Evolutionary conservation across 768 basidiomycete genomes (phyloP), one percentile per base, ranked within the genome.

Genomic region (Mycena venus): DNA sequence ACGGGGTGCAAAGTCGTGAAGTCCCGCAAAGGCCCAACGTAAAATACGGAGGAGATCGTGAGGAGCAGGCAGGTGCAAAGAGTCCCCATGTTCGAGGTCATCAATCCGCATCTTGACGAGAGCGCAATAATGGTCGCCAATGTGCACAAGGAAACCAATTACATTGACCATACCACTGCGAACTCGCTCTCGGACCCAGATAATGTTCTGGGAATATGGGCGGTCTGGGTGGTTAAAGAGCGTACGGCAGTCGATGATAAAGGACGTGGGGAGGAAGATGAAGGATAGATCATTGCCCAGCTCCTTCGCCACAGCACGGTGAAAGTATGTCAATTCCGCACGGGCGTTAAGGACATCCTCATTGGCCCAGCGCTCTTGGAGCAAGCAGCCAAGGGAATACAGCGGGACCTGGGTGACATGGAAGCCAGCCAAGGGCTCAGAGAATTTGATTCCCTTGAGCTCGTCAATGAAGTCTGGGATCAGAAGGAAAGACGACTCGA

Each of bases 271-370:
- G 7, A 65, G 25, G 29, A 51, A 65, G 2, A 65, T 4, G n/a
- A 65, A 53, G 1, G 63, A 51, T 1, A 49, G 63, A 5, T 65
- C 63, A 3, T 51, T 32, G n/a, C n/a, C n/a, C n/a, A n/a, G n/a
- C 29, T 53, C 47, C n/a, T n/a, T 32, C 23, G 23, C 6, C 11
- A 36, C 40, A 62, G 40, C 61, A 2, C 63, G 63, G n/a, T 19
- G 34, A 23, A 65, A 65, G 15, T 65, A 65, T 2, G 15, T 65
- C 64, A 65, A 7, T 19, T 65, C 64, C 3, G 64, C 61, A 1
- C 61, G 49, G 15, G 64, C 64, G 19, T 65, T 65, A 2, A 65
- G 21, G 4, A 65, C 19, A 21, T 65, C 64, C 31, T 65, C 64
- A 4, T 34, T n/a, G 1, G 32, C 34, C 64, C 64, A 65, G 27